phyloP scores from a whole-genome alignment of 2,329 filamentous ascomycete species.

The Xylariaceae sp. region DNA sequence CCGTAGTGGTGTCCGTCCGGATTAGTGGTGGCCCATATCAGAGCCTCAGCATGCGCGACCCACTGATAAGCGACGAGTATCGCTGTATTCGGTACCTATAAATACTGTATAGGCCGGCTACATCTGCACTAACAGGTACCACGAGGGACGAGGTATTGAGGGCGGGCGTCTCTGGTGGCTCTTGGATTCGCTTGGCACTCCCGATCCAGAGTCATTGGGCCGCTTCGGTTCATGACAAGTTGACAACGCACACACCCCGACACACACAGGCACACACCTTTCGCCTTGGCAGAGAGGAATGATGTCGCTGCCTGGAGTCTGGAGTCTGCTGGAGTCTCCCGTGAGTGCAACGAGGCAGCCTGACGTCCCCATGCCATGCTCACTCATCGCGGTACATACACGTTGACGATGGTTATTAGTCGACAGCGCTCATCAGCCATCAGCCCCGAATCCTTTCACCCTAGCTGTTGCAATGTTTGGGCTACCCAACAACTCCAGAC shows the following conservation, averaged over 20 bases:
- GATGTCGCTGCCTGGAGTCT: background rate
- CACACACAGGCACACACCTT: background rate
- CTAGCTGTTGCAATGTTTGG: background rate
- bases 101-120: background rate
- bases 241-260: background rate
- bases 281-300: background rate
- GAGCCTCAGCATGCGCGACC: background rate
- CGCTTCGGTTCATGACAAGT: background rate
- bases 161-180: background rate
- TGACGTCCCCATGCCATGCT: background rate
- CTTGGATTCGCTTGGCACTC: background rate
- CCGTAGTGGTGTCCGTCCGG: background rate
- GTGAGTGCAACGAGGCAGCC: background rate
- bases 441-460: background rate
- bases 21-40: background rate
- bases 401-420: constrained; percentile 1
- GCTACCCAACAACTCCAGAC: background rate
- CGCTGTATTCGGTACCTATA: background rate
- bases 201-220: background rate
- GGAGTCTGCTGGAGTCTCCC: background rate
- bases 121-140: background rate
- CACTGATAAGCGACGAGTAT: background rate
- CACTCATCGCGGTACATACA: background rate
- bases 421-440: constrained; percentile 4
- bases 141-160: background rate